Conservation (phyloP, 2,329 filamentous ascomycete species). For the Diaporthe vexans region DNA sequence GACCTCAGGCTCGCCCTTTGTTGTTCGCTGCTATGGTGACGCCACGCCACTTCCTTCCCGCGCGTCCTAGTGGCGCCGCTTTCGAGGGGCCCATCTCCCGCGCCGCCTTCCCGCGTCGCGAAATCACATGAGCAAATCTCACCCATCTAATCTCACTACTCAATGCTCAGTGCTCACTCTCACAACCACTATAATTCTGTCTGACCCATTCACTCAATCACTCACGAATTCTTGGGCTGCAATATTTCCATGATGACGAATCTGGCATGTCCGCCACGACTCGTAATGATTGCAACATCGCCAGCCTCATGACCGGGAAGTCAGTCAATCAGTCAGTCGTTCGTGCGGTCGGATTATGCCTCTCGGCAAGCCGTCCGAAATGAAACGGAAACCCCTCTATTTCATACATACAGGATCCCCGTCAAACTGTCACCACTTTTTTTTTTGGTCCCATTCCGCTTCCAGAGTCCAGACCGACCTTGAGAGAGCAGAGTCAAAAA, state of each 20-base stretch:
- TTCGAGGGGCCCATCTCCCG: constrained; percentile 24
- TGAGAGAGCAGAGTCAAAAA: constrained; percentile 22
- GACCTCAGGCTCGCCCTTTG: background rate
- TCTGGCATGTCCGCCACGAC: background rate
- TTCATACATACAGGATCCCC: constrained; percentile 12
- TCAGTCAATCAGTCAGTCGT: background rate
- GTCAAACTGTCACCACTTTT: background rate
- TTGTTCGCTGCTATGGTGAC: constrained; percentile 8
- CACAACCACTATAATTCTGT: no score
- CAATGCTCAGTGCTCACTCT: background rate
- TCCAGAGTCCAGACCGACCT: constrained; percentile 37
- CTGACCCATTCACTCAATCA: background rate
- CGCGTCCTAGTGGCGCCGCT: constrained; percentile 26
- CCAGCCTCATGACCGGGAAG: background rate
- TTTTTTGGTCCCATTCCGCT: constrained; percentile 22
- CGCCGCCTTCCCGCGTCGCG: constrained; percentile 15
- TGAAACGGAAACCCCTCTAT: constrained; percentile 19
- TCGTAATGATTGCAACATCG: background rate
- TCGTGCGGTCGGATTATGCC: constrained; percentile 11
- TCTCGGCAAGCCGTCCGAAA: constrained; percentile 30
- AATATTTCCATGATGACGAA: background rate
- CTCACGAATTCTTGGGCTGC: background rate
- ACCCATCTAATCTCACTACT: background rate
- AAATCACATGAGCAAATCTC: constrained; percentile 34
- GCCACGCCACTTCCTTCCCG: constrained; percentile 34